Conservation (phyloP, 2,329 filamentous ascomycete species). For the Hymenoscyphus repandus region DNA sequence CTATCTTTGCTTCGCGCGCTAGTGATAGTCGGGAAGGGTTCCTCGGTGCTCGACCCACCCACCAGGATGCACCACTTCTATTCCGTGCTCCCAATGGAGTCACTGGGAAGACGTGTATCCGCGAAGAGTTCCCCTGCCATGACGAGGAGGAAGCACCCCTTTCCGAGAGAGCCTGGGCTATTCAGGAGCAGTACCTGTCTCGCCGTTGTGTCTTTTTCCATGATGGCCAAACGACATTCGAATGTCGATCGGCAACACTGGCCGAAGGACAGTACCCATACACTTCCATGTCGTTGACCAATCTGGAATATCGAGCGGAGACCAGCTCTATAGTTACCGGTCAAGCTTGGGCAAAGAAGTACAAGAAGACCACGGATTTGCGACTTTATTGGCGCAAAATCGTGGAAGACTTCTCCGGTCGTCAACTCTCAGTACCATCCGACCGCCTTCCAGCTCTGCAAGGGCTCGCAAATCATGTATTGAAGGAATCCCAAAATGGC, state of each 20-base stretch:
- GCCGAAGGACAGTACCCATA: neutral
- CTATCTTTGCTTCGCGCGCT: neutral
- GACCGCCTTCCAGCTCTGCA: neutral
- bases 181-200: slow-evolving; percentile 7
- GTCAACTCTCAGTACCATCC: neutral
- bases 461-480: neutral
- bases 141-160: neutral
- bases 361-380: neutral
- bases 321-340: neutral
- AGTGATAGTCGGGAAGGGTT: neutral
- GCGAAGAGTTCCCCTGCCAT: neutral
- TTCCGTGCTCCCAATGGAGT: neutral
- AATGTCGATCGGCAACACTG: neutral
- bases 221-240: neutral
- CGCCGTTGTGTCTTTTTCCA: slow-evolving; percentile 2
- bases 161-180: neutral
- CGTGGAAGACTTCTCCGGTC: neutral
- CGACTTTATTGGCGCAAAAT: neutral
- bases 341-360: neutral
- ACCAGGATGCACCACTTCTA: neutral
- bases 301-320: neutral
- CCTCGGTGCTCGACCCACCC: neutral
- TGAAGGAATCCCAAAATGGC: neutral
- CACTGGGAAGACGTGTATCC: neutral
- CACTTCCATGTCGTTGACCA: neutral